Evolutionary conservation across 148 eudicot species (phyloP).

Genomic region (Nyssa sinensis): DNA sequence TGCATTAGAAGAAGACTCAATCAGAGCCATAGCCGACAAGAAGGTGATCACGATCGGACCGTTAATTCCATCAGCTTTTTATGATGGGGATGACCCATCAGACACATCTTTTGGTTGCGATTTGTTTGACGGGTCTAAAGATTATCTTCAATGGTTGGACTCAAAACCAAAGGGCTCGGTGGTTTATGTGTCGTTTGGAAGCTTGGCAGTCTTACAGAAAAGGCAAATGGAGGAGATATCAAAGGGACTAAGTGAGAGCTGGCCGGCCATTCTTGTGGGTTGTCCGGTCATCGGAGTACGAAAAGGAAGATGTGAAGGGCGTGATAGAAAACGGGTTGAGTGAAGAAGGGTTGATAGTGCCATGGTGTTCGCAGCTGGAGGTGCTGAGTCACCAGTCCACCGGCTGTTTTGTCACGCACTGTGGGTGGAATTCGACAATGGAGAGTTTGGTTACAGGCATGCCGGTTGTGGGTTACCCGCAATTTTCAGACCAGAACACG

Average conservation of each 20-base stretch:
- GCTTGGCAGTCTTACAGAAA: constrained; percentile 19
- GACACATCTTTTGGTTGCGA: constrained; percentile 30
- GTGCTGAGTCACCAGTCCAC: constrained; percentile 25
- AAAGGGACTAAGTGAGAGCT: constrained; percentile 21
- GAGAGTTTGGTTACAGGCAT: constrained; percentile 26
- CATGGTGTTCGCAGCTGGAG: constrained; percentile 34
- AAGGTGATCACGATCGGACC: constrained; percentile 36
- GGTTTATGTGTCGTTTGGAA: constrained; percentile 49
- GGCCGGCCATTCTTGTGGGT: constrained; percentile 39
- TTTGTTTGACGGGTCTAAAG: constrained; percentile 19
- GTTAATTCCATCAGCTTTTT: constrained; percentile 29
- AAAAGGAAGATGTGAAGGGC: constrained; percentile 15
- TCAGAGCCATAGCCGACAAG: constrained; percentile 10
- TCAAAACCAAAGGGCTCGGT: constrained; percentile 34
- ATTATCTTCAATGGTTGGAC: constrained; percentile 35
- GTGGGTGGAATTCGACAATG: constrained; percentile 36
- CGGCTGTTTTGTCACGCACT: constrained; percentile 34
- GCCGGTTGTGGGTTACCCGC: constrained; percentile 23
- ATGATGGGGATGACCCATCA: constrained; percentile 14
- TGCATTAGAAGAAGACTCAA: constrained; percentile 23
- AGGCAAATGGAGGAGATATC: constrained; percentile 33
- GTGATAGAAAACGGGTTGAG: constrained; percentile 1
- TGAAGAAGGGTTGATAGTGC: constrained; percentile 29
- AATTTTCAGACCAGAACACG: constrained; percentile 21
- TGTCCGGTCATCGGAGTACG: constrained; percentile 11